Evolutionary conservation across 257 asterid genomes (phyloP).

Genomic region (Verbascum thapsus): DNA sequence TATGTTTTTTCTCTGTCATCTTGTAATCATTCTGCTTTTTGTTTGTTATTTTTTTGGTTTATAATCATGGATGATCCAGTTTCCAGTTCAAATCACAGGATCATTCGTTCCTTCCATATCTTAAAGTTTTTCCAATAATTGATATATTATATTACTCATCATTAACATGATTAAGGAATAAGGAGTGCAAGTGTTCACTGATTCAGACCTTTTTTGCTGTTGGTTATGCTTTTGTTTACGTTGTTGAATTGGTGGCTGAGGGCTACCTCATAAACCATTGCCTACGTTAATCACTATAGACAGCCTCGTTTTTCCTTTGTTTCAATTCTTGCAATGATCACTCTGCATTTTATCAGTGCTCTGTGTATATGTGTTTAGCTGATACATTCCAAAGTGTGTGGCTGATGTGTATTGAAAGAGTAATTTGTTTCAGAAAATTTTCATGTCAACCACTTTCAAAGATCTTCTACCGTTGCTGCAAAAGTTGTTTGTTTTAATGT

Average conservation of each 20-base stretch:
- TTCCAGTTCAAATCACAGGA: slow-evolving; percentile 21
- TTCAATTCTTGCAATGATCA: neutral
- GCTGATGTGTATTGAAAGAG: neutral
- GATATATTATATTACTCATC: slow-evolving; percentile 5
- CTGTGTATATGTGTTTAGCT: slow-evolving; percentile 2
- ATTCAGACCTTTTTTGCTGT: slow-evolving; percentile 4
- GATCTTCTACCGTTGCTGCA: neutral
- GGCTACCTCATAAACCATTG: neutral
- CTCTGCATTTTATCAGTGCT: neutral
- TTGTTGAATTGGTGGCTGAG: slow-evolving; percentile 2
- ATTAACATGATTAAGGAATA: neutral
- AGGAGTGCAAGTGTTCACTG: neutral
- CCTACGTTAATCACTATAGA: neutral
- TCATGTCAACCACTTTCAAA: slow-evolving; percentile 1
- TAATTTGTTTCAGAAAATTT: slow-evolving; percentile 9
- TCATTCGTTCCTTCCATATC: neutral
- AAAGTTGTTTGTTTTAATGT: neutral
- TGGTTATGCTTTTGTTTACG: neutral
- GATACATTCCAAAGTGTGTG: neutral
- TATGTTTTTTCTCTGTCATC: slow-evolving; percentile 20
- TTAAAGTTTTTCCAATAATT: neutral
- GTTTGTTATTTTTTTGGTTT: neutral
- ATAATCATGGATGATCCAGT: neutral
- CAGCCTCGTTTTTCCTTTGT: neutral
- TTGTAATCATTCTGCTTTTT: no score